A percentile compares a stretch with the other conserved stretches of the same genome.
Evolutionary conservation across 2,329 filamentous ascomycete genomes (phyloP).

Genomic region (Periconia macrospinosa): DNA sequence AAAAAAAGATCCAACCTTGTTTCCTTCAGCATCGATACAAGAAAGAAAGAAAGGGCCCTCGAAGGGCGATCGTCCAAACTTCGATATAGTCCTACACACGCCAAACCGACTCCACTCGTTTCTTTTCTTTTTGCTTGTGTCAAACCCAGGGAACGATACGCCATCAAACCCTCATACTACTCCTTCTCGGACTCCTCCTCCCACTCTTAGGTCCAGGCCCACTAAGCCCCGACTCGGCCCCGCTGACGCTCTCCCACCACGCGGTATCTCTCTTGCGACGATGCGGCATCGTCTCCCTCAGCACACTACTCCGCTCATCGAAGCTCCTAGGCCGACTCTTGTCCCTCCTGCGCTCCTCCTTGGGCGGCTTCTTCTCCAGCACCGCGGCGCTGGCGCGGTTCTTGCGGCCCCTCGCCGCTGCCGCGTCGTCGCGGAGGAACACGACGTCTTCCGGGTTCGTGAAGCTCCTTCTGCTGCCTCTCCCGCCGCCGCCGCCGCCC

Average conservation of each 20-base stretch:
- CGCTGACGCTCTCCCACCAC: slow-evolving; percentile 35
- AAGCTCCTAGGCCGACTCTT: slow-evolving; percentile 24
- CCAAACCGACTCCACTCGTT: too few species aligned
- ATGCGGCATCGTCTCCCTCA: slow-evolving; percentile 39
- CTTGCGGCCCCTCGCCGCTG: neutral
- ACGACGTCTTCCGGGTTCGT: too few species aligned
- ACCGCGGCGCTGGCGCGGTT: slow-evolving; percentile 8
- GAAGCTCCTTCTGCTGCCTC: neutral
- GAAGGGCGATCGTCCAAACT: too few species aligned
- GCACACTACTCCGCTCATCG: slow-evolving; percentile 34
- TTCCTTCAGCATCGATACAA: too few species aligned
- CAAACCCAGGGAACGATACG: too few species aligned
- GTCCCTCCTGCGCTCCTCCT: slow-evolving; percentile 16
- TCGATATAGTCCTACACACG: too few species aligned
- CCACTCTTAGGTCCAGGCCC: slow-evolving; percentile 23
- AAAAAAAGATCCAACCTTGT: too few species aligned
- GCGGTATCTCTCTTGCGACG: slow-evolving; percentile 33
- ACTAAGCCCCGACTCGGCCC: slow-evolving; percentile 1
- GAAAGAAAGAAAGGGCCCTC: too few species aligned
- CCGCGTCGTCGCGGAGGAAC: too few species aligned
- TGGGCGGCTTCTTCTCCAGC: slow-evolving; percentile 12
- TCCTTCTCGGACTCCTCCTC: slow-evolving; percentile 17
- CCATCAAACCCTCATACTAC: slow-evolving; percentile 15
- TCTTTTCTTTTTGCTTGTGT: too few species aligned
- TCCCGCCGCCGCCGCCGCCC: slow-evolving; percentile 15